phyloP scores from a whole-genome alignment of 441 rosid species.

The Kokia cookei region DNA sequence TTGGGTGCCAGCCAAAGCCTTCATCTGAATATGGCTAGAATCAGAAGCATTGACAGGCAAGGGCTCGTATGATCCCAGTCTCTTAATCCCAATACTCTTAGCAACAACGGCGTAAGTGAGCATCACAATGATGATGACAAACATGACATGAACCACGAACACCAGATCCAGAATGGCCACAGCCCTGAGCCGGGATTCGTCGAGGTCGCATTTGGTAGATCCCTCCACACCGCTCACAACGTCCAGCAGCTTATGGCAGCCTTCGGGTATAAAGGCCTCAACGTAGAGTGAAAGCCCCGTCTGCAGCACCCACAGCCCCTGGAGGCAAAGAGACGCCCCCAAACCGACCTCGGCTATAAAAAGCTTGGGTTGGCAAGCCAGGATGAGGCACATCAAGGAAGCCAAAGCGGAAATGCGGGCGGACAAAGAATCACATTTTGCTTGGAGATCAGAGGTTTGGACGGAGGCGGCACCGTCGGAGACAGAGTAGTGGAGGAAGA shows the following conservation, averaged over 20 bases:
- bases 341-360: conserved; percentile 69
- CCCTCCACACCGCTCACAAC: conserved; percentile 30
- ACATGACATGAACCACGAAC: conserved; percentile 67
- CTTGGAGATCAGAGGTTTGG: conserved; percentile 85
- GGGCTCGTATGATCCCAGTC: conserved; percentile 76
- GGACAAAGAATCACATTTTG: conserved; percentile 67
- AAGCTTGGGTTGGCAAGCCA: conserved; percentile 59
- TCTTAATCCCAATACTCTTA: conserved; percentile 41
- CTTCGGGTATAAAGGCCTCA: conserved; percentile 88
- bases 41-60: conserved; percentile 50
- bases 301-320: conserved; percentile 88
- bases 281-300: conserved; percentile 86
- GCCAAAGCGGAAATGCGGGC: conserved; percentile 56
- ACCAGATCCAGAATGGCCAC: conserved; percentile 79
- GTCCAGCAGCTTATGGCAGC: conserved; percentile 78
- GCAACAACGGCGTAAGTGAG: conserved; percentile 49
- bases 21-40: conserved; percentile 85
- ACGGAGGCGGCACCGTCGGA: conserved; percentile 58
- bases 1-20: conserved; percentile 68
- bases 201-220: conserved; percentile 79
- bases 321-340: conserved; percentile 63
- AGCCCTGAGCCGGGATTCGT: conserved; percentile 73
- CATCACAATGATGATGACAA: conserved; percentile 53
- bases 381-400: conserved; percentile 51
- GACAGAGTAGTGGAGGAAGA: conserved; percentile 68